A percentile compares a stretch with the other conserved stretches of the same genome.
These are phyloP conservation scores for Leccinum incarnatum DNA, from an alignment of 768 basidiomycete genomes.

Conservation along the genomic window DNA sequence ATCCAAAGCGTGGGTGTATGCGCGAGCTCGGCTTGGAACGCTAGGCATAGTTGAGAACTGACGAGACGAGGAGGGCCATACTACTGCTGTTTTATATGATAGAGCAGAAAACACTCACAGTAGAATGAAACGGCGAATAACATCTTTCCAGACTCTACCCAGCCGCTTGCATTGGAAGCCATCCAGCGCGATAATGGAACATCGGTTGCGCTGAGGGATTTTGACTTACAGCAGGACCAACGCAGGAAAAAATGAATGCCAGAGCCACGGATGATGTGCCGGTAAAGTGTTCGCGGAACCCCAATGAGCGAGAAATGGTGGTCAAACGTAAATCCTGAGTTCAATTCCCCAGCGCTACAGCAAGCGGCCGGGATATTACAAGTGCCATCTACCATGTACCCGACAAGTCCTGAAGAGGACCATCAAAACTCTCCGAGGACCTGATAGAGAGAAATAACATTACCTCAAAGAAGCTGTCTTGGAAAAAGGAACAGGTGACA, in stretches of 20 bases:
- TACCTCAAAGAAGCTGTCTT: not conserved
- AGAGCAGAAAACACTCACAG: not conserved
- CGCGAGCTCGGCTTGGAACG: not conserved
- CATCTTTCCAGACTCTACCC: not conserved
- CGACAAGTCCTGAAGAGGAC: not conserved
- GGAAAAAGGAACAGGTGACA: not conserved
- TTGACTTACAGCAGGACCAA: not conserved
- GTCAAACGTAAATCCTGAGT: not conserved
- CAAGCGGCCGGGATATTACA: not conserved
- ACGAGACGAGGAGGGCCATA: slow-evolving; percentile 12
- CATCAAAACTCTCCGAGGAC: not conserved
- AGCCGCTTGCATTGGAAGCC: slow-evolving; percentile 8
- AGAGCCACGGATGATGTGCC: slow-evolving; percentile 12
- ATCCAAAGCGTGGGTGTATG: slow-evolving; percentile 7
- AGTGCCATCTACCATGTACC: not conserved
- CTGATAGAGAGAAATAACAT: not conserved
- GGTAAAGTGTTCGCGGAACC: not conserved
- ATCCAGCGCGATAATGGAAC: slow-evolving; percentile 18
- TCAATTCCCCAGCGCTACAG: slow-evolving; percentile 2
- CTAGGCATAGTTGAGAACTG: slow-evolving; percentile 23
- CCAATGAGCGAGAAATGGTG: not conserved
- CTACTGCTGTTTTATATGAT: slow-evolving; percentile 8
- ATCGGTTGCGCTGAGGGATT: slow-evolving; percentile 1
- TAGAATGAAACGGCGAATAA: not conserved
- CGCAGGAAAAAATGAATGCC: not conserved